Evolutionary conservation across 73 alveolate species (phyloP).

Genomic region (Paramecium primaurelia): DNA sequence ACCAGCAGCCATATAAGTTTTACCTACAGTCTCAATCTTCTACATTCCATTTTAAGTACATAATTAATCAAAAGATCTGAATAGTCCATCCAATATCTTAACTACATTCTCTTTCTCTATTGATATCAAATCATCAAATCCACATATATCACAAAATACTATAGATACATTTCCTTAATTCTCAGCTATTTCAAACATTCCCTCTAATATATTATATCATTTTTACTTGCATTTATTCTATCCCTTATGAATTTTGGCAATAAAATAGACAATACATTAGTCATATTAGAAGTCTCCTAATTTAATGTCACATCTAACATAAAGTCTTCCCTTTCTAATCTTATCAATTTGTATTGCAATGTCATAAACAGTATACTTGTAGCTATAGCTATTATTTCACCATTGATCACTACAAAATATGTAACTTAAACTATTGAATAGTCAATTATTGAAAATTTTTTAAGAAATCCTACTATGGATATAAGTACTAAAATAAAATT

Average conservation of each 20-base stretch:
- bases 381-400: background rate
- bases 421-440: background rate
- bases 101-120: slow-evolving; percentile 44
- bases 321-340: slow-evolving; percentile 4
- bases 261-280: slow-evolving; percentile 43
- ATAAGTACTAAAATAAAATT: background rate
- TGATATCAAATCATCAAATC: slow-evolving; percentile 53
- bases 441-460: background rate
- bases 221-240: slow-evolving; percentile 45
- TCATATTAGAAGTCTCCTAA: slow-evolving; percentile 39
- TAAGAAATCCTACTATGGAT: background rate
- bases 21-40: slow-evolving; percentile 89
- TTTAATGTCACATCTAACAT: background rate
- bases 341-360: background rate
- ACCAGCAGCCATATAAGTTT: slow-evolving; percentile 90
- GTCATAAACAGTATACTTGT: background rate
- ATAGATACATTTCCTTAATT: slow-evolving; percentile 59
- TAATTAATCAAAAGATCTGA: slow-evolving; percentile 57
- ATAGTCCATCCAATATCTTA: slow-evolving; percentile 29
- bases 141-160: slow-evolving; percentile 64
- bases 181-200: slow-evolving; percentile 30
- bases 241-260: slow-evolving; percentile 62
- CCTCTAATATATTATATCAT: slow-evolving; percentile 26
- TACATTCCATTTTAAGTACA: slow-evolving; percentile 58
- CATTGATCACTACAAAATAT: background rate